A percentile compares a stretch with the other conserved stretches of the same genome.
Conservation (phyloP, 768 basidiomycete genomes). For the Leccinum disarticulatum region DNA sequence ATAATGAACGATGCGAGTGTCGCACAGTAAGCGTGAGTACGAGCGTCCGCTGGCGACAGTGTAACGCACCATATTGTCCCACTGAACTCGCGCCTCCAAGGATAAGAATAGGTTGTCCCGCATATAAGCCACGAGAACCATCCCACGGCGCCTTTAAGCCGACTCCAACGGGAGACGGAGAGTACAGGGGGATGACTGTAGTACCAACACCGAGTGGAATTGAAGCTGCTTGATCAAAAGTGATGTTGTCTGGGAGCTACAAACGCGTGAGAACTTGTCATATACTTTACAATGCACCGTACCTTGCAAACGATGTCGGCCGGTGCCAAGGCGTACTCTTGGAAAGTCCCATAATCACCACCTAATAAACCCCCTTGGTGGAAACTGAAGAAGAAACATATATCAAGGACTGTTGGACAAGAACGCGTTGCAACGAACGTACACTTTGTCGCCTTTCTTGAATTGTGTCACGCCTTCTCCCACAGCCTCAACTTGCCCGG, state of each 20-base stretch:
- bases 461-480: conserved; percentile 40
- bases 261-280: conserved; percentile 16
- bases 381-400: conserved; percentile 17
- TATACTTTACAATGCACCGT: not conserved
- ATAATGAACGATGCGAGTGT: not conserved
- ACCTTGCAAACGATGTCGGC: conserved; percentile 25
- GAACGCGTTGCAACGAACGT: not conserved
- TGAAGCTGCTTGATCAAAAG: conserved; percentile 40
- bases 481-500: conserved; percentile 40
- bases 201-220: conserved; percentile 35
- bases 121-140: conserved; percentile 29
- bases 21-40: not conserved
- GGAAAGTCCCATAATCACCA: conserved; percentile 21
- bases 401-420: not conserved
- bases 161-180: conserved; percentile 24
- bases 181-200: conserved; percentile 35
- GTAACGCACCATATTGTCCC: conserved; percentile 37
- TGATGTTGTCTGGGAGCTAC: conserved; percentile 38
- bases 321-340: conserved; percentile 26
- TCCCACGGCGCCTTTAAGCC: conserved; percentile 37
- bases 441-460: conserved; percentile 35
- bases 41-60: conserved; percentile 29
- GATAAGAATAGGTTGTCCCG: conserved; percentile 35
- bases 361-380: conserved; percentile 7
- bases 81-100: conserved; percentile 39